Evolutionary conservation across 1,284 basidiomycete genomes (phyloP), one percentile per base, ranked within the genome.

Genomic region (Puccinia triticina): DNA sequence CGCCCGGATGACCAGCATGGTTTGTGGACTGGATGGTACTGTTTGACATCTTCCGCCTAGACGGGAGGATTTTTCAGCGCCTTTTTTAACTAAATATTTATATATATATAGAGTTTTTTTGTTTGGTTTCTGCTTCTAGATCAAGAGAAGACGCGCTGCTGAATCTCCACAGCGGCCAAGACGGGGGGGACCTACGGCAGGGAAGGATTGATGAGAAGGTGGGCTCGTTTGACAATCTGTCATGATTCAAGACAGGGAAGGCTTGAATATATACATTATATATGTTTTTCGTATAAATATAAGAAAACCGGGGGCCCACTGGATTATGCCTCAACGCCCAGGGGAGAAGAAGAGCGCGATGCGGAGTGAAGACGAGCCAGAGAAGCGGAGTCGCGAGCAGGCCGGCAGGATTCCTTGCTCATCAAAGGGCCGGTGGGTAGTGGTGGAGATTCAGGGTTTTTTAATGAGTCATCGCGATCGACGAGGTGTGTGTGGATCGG

Each of bases 1-100:
- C 72, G 50, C 50, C 34, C 29, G 53, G 32, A 53, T 40, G 34
- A 74, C 72, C 57, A 74, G 50, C 72, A 74, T 74, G 72, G 72
- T 57, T 74, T 74, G 72, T 57, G 53, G 32, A 57, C 72, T 74
- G 72, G 34, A 40, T n/a, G 18, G 23, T 74, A 57, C 53, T 26
- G 16, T 74, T 14, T 11, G 72, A 37, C 72, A 74, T 74, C 64
- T 66, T 66, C 18, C 64, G 64, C 37, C 29, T 66, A 43, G 48
- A 72, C 64, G 34, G 64, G 64, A 7, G 12, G 37, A 66, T 66
- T 66, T 66, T 66, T 40, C 29, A 66, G 40, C 12, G n/a, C 23
- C 1, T 32, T 61, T 26, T 26, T 57, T 53, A 53, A 10, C 16
- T 53, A 53, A 8, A 53, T 53, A 53, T 53, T 53, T 53, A n/a